phyloP scores from a whole-genome alignment of 495 filamentous ascomycete genomes.

The Xylaria scruposa region DNA sequence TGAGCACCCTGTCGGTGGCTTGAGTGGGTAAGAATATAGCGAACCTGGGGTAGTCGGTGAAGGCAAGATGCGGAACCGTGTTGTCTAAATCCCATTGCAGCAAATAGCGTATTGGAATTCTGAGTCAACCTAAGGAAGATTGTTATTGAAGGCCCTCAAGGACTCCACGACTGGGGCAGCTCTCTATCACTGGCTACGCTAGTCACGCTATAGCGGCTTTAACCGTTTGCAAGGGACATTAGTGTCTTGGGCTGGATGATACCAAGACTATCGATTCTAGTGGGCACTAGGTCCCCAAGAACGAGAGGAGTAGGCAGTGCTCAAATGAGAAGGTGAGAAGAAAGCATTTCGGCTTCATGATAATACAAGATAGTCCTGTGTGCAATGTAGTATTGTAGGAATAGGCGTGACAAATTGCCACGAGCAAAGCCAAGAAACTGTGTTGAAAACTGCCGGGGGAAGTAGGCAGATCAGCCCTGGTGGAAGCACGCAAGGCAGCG shows the following conservation, averaged over 20 bases:
- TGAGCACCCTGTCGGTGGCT: not conserved
- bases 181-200: not conserved
- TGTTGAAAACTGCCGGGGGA: conserved; percentile 2
- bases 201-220: not conserved
- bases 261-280: conserved; percentile 13
- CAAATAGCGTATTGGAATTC: conserved; percentile 1
- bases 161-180: not conserved
- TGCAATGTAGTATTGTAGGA: not conserved
- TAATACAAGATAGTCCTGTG: not conserved
- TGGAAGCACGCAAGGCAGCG: conserved; percentile 1
- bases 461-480: not conserved
- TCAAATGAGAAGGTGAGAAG: conserved; percentile 14
- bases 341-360: not conserved
- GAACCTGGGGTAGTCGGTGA: not conserved
- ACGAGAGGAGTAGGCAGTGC: too few species aligned
- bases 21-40: not conserved
- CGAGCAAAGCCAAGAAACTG: not conserved
- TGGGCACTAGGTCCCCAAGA: not conserved
- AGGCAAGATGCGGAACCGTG: not conserved
- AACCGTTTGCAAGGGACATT: conserved; percentile 2
- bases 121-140: not conserved
- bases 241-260: not conserved
- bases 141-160: not conserved
- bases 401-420: conserved; percentile 20
- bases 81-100: not conserved